Conservation (phyloP, 2,329 filamentous ascomycete genomes). For the Balansia obtecta region DNA sequence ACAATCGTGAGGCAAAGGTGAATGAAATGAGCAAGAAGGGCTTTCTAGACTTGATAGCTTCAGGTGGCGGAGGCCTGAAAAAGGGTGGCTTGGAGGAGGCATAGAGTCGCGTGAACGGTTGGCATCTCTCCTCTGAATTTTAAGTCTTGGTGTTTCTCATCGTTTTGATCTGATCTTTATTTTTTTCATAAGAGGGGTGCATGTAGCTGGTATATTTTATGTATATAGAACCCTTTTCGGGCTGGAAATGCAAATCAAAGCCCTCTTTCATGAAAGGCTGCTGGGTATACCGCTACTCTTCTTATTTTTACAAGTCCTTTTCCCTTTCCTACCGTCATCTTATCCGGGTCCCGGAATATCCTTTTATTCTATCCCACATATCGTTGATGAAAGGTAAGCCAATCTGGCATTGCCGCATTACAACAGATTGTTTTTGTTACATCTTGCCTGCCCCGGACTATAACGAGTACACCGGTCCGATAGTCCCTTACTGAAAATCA, state of each 20-base stretch:
- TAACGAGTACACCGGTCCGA: neutral
- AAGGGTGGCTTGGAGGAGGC: constrained; percentile 48
- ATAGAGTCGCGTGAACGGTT: neutral
- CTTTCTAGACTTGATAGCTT: constrained; percentile 80
- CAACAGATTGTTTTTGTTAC: neutral
- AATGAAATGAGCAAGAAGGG: constrained; percentile 97
- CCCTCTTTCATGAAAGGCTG: constrained; percentile 1
- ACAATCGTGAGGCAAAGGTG: constrained; percentile 71
- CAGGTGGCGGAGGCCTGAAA: constrained; percentile 46
- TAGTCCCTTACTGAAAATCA: constrained; percentile 51
- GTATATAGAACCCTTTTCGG: constrained; percentile 6
- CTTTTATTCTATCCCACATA: constrained; percentile 3
- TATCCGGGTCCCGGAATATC: neutral
- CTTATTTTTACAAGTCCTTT: neutral
- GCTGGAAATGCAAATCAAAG: constrained; percentile 7
- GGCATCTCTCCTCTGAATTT: neutral
- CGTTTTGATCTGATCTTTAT: no score
- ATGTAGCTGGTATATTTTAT: neutral
- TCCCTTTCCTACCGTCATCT: neutral
- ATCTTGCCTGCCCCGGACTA: neutral
- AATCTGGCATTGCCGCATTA: neutral
- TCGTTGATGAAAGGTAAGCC: constrained; percentile 5
- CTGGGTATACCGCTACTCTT: neutral
- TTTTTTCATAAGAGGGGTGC: constrained; percentile 10
- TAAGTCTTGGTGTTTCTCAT: no score